These are phyloP conservation scores for Gonium pectorale DNA, from an alignment of 139 green algal genomes.

Conservation along the genomic window DNA sequence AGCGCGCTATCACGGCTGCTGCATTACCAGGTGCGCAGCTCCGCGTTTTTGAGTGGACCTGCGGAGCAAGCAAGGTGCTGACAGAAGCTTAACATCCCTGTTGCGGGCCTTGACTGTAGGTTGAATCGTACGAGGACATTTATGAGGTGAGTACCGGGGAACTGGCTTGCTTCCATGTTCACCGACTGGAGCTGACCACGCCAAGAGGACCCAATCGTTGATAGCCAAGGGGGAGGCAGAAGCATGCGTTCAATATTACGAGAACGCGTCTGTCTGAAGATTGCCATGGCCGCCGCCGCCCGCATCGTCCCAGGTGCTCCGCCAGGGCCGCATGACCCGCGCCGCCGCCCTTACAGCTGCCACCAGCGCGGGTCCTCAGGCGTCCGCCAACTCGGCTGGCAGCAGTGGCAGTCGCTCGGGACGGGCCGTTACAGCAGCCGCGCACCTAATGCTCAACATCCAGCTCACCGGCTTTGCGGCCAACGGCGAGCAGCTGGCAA, in stretches of 20 bases:
- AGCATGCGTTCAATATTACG: too few species aligned
- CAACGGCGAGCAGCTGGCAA: slow-evolving; percentile 39
- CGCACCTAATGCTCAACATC: slow-evolving; percentile 58
- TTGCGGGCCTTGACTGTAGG: too few species aligned
- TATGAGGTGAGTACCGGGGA: slow-evolving; percentile 36
- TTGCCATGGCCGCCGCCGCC: too few species aligned
- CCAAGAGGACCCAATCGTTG: too few species aligned
- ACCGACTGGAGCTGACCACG: too few species aligned
- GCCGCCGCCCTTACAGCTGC: not conserved
- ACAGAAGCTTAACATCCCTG: too few species aligned
- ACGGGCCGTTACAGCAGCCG: not conserved
- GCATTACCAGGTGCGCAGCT: slow-evolving; percentile 29
- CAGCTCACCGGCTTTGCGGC: slow-evolving; percentile 49
- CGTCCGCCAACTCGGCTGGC: not conserved
- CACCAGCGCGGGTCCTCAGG: not conserved
- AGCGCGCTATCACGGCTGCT: slow-evolving; percentile 43
- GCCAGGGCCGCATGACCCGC: slow-evolving; percentile 35
- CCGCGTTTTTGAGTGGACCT: too few species aligned
- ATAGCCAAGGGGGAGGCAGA: too few species aligned
- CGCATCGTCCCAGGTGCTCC: slow-evolving; percentile 34
- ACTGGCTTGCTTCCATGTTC: too few species aligned
- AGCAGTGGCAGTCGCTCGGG: not conserved
- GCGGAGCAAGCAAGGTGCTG: too few species aligned
- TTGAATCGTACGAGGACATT: slow-evolving; percentile 47
- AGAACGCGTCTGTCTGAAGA: too few species aligned